Conservation (phyloP, 176 grass and related monocot species). For the Avena atlantica region DNA sequence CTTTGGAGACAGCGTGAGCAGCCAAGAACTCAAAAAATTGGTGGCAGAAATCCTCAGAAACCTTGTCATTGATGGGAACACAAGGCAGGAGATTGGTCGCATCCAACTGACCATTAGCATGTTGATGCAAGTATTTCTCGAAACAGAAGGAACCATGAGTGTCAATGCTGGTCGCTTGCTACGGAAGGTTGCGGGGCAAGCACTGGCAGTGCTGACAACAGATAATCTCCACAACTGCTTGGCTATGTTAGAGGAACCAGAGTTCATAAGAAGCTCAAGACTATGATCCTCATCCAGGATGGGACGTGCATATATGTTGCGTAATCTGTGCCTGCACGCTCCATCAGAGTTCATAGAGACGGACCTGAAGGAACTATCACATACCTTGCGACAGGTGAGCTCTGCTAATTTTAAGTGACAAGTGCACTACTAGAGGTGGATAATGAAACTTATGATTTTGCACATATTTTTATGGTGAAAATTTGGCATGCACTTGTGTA, state of each 20-base stretch:
- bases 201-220: constrained; percentile 10
- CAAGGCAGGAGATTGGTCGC: not conserved
- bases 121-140: not conserved
- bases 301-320: no score
- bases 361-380: no score
- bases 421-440: not conserved
- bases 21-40: not conserved
- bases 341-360: no score
- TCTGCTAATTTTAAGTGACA: no score
- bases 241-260: no score
- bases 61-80: not conserved
- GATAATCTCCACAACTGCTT: constrained; percentile 19
- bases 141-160: not conserved
- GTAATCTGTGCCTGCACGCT: no score
- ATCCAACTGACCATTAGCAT: not conserved
- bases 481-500: not conserved
- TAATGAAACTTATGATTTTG: no score
- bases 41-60: not conserved
- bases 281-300: no score
- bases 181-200: not conserved
- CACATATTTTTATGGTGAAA: not conserved
- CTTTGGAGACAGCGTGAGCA: not conserved
- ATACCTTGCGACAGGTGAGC: no score
- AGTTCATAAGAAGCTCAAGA: no score
- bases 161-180: not conserved